Conservation (phyloP, 805 yeast species). For the Myxozyma neotropica region DNA sequence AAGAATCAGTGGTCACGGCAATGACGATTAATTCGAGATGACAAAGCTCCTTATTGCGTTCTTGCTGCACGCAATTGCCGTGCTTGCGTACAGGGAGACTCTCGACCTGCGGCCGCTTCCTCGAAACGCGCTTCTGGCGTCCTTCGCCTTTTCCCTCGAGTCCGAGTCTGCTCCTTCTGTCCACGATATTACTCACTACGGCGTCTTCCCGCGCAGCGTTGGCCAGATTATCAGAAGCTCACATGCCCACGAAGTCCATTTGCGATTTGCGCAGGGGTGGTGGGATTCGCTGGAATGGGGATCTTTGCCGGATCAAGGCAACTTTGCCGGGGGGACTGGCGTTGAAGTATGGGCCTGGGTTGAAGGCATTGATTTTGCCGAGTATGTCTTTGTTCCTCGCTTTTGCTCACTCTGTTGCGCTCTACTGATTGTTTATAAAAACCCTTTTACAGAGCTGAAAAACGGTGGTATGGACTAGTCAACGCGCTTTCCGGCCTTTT, state of each 20-base stretch:
- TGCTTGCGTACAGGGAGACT: conserved; percentile 56
- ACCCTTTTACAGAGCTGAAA: conserved; percentile 44
- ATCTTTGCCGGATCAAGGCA: conserved; percentile 69
- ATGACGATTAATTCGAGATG: too few relatives aligned
- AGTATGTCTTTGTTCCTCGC: conserved; percentile 16
- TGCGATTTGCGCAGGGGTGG: conserved; percentile 91
- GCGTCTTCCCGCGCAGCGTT: conserved; percentile 75
- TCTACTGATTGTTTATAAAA: neutral
- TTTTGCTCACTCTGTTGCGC: too few relatives aligned
- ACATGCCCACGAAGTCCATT: conserved; percentile 71
- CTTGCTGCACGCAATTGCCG: neutral
- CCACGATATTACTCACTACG: conserved; percentile 49
- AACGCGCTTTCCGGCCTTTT: conserved; percentile 85
- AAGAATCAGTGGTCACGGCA: too few relatives aligned
- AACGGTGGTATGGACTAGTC: conserved; percentile 66
- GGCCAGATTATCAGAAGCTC: conserved; percentile 74
- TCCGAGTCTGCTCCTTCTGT: conserved; percentile 49
- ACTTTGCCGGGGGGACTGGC: conserved; percentile 85
- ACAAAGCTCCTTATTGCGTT: too few relatives aligned
- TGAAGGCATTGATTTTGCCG: conserved; percentile 61
- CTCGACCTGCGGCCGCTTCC: conserved; percentile 70
- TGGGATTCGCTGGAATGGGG: conserved; percentile 95
- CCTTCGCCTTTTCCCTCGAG: conserved; percentile 67
- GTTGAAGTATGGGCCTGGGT: conserved; percentile 90
- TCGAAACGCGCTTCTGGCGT: conserved; percentile 66